phyloP scores from a whole-genome alignment of 345 rosid genomes.

The Orychophragmus violaceus region DNA sequence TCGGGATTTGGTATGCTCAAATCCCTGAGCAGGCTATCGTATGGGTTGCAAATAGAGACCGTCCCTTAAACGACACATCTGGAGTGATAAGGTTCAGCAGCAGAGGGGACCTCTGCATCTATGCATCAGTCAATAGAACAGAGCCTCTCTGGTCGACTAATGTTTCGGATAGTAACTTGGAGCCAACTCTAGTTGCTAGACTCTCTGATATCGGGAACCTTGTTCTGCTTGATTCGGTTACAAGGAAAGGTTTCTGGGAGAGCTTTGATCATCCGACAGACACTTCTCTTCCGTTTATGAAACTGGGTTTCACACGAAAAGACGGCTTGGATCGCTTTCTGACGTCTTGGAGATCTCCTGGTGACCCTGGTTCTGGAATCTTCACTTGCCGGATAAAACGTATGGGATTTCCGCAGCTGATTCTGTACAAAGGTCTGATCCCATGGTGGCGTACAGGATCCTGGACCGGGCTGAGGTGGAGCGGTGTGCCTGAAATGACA shows the following conservation, averaged over 20 bases:
- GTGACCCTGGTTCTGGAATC: slow-evolving; percentile 50
- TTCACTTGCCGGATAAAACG: slow-evolving; percentile 35
- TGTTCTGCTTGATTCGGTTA: slow-evolving; percentile 33
- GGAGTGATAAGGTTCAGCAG: slow-evolving; percentile 37
- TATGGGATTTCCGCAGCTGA: slow-evolving; percentile 42
- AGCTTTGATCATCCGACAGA: slow-evolving; percentile 67
- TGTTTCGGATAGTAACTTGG: slow-evolving; percentile 5
- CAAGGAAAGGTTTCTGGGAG: slow-evolving; percentile 44
- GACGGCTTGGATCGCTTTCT: slow-evolving; percentile 35
- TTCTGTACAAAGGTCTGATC: slow-evolving; percentile 33
- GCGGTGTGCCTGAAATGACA: slow-evolving; percentile 62
- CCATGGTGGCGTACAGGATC: slow-evolving; percentile 49
- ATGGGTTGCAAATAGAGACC: slow-evolving; percentile 81
- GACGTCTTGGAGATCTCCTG: slow-evolving; percentile 44
- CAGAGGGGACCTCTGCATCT: slow-evolving; percentile 38
- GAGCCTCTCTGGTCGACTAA: slow-evolving; percentile 48
- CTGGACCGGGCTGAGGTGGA: slow-evolving; percentile 61
- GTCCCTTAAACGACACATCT: slow-evolving; percentile 39
- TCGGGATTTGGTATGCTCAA: slow-evolving; percentile 72
- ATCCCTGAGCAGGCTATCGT: slow-evolving; percentile 43
- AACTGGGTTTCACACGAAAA: slow-evolving; percentile 41
- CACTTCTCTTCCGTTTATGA: slow-evolving; percentile 57
- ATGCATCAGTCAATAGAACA: slow-evolving; percentile 15
- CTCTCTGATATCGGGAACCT: slow-evolving; percentile 62
- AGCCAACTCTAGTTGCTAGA: slow-evolving; percentile 34